A percentile compares a stretch with the other conserved stretches of the same genome.
Conservation (phyloP, 441 rosid genomes). For the Erodium texanum region DNA sequence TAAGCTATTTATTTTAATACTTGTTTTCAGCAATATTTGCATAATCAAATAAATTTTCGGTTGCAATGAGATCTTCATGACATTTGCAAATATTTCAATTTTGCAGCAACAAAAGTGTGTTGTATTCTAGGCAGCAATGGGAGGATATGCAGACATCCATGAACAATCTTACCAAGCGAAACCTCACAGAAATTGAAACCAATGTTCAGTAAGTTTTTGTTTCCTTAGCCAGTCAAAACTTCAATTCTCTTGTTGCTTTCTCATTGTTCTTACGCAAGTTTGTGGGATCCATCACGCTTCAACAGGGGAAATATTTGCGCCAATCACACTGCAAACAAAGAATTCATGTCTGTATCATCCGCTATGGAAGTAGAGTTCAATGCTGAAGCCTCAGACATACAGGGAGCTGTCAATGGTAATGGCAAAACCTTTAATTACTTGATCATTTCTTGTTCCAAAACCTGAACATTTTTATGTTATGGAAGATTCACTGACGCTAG, state of each 20-base stretch:
- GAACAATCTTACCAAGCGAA: conserved; percentile 27
- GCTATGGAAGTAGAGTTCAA: conserved; percentile 35
- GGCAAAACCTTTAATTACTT: neutral
- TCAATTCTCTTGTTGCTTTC: neutral
- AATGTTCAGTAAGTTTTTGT: conserved; percentile 30
- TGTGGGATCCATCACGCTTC: conserved; percentile 14
- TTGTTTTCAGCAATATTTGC: too few species aligned
- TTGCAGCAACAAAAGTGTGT: conserved; percentile 46
- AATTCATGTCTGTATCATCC: conserved; percentile 36
- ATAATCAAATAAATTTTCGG: too few species aligned
- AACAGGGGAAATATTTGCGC: conserved; percentile 39
- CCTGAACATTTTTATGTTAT: neutral
- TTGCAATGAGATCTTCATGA: too few species aligned
- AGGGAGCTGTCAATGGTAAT: conserved; percentile 48
- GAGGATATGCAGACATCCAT: conserved; percentile 37
- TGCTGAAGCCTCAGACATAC: conserved; percentile 30
- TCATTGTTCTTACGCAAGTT: neutral
- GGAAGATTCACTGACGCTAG: conserved; percentile 48
- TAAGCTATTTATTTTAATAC: conserved; percentile 15
- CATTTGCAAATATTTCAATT: neutral
- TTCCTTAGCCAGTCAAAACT: conserved; percentile 6
- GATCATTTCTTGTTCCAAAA: neutral
- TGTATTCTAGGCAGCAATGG: conserved; percentile 46
- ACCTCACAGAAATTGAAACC: conserved; percentile 32
- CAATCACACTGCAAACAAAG: conserved; percentile 30